Conservation (phyloP, 805 yeast genomes). For the Kodamaea leandrae region DNA sequence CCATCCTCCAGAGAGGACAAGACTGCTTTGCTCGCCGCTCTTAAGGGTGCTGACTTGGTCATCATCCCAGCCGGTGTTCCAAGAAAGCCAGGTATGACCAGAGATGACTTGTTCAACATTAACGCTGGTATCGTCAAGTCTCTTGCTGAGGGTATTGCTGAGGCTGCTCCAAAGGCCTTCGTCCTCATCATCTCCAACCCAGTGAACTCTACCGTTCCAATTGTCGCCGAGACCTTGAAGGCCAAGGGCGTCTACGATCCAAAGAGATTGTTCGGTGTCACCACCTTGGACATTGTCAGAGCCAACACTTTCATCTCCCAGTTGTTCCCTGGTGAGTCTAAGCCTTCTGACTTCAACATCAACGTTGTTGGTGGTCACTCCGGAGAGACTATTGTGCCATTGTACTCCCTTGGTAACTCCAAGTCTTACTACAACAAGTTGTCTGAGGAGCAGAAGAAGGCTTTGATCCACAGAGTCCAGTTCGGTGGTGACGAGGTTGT, state of each 20-base stretch:
- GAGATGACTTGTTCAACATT: conserved; percentile 83
- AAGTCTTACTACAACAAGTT: conserved; percentile 35
- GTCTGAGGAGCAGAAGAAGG: conserved; percentile 31
- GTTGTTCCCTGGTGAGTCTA: conserved; percentile 41
- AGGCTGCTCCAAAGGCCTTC: conserved; percentile 68
- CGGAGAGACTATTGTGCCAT: conserved; percentile 90
- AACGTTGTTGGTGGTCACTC: conserved; percentile 94
- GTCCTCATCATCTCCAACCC: conserved; percentile 88
- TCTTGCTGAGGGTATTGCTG: conserved; percentile 73
- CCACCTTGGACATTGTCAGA: conserved; percentile 83
- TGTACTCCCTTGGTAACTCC: conserved; percentile 51
- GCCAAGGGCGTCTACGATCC: conserved; percentile 68
- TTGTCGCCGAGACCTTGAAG: conserved; percentile 77
- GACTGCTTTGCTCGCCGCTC: conserved; percentile 44
- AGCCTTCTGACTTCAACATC: conserved; percentile 54
- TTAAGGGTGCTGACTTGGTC: conserved; percentile 47
- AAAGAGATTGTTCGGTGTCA: conserved; percentile 77
- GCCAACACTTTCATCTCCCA: conserved; percentile 78
- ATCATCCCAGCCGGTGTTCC: conserved; percentile 86
- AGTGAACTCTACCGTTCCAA: conserved; percentile 89
- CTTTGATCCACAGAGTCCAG: conserved; percentile 43
- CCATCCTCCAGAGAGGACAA: conserved; percentile 53
- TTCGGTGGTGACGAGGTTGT: conserved; percentile 95
- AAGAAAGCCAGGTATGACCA: conserved; percentile 92
- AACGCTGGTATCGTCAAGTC: conserved; percentile 78